These are phyloP conservation scores for Halophytophthora polymorphica DNA, from an alignment of 352 stramenopile genomes.

Conservation along the genomic window DNA sequence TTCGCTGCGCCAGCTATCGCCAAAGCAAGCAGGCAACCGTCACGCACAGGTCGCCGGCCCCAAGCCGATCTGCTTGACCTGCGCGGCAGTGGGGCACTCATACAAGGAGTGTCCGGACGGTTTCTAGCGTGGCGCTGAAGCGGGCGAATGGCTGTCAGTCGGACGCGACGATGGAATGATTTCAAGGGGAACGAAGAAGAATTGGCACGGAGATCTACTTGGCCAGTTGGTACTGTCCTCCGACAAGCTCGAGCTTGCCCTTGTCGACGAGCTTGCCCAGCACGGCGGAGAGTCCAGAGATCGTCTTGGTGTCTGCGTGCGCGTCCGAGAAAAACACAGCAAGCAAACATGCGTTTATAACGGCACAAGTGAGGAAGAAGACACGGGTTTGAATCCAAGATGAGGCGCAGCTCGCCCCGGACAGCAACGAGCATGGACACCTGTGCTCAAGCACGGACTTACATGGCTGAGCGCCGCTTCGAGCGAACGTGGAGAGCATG, in stretches of 20 bases:
- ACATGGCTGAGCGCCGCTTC: conserved; percentile 74
- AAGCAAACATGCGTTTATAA: conserved; percentile 9
- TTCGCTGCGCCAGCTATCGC: conserved; percentile 39
- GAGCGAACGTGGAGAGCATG: conserved; percentile 89
- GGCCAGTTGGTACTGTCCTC: conserved; percentile 63
- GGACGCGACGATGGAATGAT: background rate
- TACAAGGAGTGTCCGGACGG: conserved; percentile 55
- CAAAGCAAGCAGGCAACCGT: conserved; percentile 13
- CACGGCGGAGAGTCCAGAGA: conserved; percentile 68
- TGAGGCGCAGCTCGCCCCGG: background rate
- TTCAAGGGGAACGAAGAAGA: background rate
- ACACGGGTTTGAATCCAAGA: background rate
- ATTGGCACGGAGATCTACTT: conserved; percentile 24
- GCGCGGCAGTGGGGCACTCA: conserved; percentile 39
- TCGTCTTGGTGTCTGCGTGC: conserved; percentile 71
- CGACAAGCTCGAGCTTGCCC: conserved; percentile 65
- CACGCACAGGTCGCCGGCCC: conserved; percentile 10
- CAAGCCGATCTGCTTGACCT: conserved; percentile 55
- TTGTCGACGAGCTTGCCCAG: conserved; percentile 66
- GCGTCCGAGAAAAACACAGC: conserved; percentile 5
- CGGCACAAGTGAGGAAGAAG: conserved; percentile 1
- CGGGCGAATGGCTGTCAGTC: background rate
- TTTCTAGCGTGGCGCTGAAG: conserved; percentile 25
- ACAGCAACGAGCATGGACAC: conserved; percentile 10
- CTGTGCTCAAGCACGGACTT: no score